Evolutionary conservation across 208 protist species (phyloP), one percentile per base, ranked within the genome.

Genomic region (Phytomonas sp.): DNA sequence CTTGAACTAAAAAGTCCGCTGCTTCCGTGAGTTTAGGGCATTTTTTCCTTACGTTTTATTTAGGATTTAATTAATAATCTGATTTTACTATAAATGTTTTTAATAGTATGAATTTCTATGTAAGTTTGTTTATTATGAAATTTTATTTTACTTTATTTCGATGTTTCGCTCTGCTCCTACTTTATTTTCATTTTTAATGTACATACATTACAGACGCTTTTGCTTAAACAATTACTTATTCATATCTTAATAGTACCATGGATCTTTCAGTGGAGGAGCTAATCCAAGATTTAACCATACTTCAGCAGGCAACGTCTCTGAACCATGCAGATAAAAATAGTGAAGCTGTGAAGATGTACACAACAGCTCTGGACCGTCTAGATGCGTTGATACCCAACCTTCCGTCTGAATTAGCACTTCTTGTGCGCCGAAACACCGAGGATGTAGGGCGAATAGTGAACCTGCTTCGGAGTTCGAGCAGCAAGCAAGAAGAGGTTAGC

Each of bases 341-440:
- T n/a, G 73, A 79, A 12, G 86, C 89, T 10, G 69, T 89, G 66
- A 79, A 87, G 61, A 75, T 92, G 80, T 94, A 94, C 69, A 80
- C 67, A 56, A 70, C 80, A 14, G 86, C 82, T 30, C 73, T 75
- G 26, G 77, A 65, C n/a, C 72, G 78, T 29, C 77, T 94, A 14
- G 81, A 92, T 52, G 75, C 67, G 10, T 65, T 92, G 16, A 68
- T 67, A 2, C 73, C 73, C 14, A 79, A 82, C n/a, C 66, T 92
- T 40, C 77, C 78, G 26, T 34, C 70, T 3, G 78, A 88, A 33
- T 78, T 87, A 26, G 79, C 79, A 3, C 78, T 86, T 70, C 78
- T 82, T 19, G 75, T 88, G 30, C 66, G 69, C 19, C 79, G 81
- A 1, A 86, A 91, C 70, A 78, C 68, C 19, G 85, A 86, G 62